Evolutionary conservation across 805 yeast species (phyloP).

Genomic region (Candida ulmi): DNA sequence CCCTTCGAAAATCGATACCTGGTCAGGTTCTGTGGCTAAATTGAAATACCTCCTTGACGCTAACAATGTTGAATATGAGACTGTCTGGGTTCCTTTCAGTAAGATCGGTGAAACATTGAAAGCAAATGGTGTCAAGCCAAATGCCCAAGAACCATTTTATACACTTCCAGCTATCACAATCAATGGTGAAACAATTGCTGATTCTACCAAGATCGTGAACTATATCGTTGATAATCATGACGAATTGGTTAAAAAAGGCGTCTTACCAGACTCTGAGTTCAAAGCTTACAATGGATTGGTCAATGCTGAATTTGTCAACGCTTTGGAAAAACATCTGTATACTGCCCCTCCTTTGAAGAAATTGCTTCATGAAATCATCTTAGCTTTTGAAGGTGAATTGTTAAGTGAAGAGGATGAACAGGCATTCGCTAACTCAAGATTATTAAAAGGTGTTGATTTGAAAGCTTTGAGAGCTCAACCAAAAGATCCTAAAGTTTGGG

Average conservation of each 20-base stretch:
- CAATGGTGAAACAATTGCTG: background rate
- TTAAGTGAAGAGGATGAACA: conserved; percentile 1
- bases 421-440: background rate
- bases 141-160: background rate
- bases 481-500: background rate
- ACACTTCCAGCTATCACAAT: conserved; percentile 1
- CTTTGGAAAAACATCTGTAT: background rate
- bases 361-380: background rate
- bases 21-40: conserved; percentile 2
- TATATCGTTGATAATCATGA: background rate
- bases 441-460: background rate
- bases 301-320: background rate
- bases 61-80: background rate
- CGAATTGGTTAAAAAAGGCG: background rate
- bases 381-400: background rate
- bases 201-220: background rate
- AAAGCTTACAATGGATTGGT: background rate
- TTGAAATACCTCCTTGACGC: background rate
- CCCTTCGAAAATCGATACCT: conserved; percentile 1
- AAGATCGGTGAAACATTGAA: conserved; percentile 1
- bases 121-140: background rate
- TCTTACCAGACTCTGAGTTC: background rate
- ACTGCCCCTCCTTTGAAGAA: background rate
- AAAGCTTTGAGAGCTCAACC: background rate
- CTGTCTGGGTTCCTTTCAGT: conserved; percentile 1